Base-by-base conservation (phyloP, 2,329 filamentous ascomycete species). In the Cercospora sp. region DNA sequence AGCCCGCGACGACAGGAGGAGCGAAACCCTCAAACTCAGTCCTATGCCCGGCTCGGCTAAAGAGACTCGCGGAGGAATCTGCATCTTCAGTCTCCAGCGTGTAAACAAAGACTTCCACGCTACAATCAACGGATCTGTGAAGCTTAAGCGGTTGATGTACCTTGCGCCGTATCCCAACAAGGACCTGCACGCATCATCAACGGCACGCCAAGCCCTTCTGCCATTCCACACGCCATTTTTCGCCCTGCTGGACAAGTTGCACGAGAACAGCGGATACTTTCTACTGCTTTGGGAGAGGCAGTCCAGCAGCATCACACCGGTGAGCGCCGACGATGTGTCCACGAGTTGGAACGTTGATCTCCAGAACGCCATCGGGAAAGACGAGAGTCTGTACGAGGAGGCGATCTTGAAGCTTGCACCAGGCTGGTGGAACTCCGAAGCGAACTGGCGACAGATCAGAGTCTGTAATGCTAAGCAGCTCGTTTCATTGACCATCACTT, bases 121-220 rank as follows among this genome's bases (percentile, higher is more conserved):
- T 13, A 66, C 58, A 3, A 61, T 66, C 45, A 28, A 26, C 4
- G 64, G 58, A 1, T 66, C 64, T 9, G n/a, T 2, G 3, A 61
- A 30, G 58, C 64, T 66, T 1, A 51, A 61, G 18, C 64, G 48
- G 5, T 5, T 60, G 12, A 10, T 66, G 42, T 55, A 59, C 30
- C 16, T 33, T 18, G n/a, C 30, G 3, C 55, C 55, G 2, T 59
- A 20, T 13, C n/a, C 53, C 26, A 57, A 57, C 4, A 23, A 57
- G 23, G 23, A n/a, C 23, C 12, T 57, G 53, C 16, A n/a, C 18
- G 9, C 23, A 23, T 57, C 23, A 28, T 18, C 53, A 4, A 31
- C 16, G 18, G 53, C 18, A 9, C 13, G 20, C 30, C 12, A 20
- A 13, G 48, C 23, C 5, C 55, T 36, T 1, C 2, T 31, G 13